Conservation (phyloP, 352 stramenopile species). For the Globisporangium nagaii region DNA sequence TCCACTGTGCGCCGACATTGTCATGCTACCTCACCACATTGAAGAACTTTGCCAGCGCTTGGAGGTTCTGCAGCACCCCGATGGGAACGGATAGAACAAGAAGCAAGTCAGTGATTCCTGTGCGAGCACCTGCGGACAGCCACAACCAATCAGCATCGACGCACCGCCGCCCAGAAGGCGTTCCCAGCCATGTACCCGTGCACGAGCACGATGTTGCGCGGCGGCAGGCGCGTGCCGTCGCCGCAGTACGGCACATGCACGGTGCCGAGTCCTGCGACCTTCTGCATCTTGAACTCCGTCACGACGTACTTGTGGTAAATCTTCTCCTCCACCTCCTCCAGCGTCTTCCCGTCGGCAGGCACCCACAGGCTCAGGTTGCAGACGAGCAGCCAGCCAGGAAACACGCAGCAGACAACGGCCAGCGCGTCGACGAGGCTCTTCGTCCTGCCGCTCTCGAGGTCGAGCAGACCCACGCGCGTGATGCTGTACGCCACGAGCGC, state of each 20-base stretch:
- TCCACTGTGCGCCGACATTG: no score
- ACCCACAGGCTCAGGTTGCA: constrained; percentile 53
- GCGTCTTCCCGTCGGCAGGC: constrained; percentile 34
- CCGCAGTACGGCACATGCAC: constrained; percentile 76
- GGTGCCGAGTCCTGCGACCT: constrained; percentile 61
- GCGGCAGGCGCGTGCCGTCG: constrained; percentile 38
- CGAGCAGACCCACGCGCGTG: constrained; percentile 29
- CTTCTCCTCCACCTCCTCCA: constrained; percentile 54
- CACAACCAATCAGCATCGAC: not conserved
- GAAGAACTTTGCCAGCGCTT: constrained; percentile 71
- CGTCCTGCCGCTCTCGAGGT: constrained; percentile 25
- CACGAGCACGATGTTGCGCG: constrained; percentile 60
- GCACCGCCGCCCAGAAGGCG: constrained; percentile 65
- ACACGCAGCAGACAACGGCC: constrained; percentile 33
- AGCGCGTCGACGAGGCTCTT: constrained; percentile 32
- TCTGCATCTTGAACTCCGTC: constrained; percentile 44
- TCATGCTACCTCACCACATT: no score
- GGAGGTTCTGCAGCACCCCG: constrained; percentile 38
- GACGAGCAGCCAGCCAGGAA: constrained; percentile 43
- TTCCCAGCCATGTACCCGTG: constrained; percentile 79
- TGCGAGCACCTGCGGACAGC: no score
- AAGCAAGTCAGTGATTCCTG: not conserved
- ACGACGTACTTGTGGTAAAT: constrained; percentile 68
- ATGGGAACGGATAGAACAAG: constrained; percentile 2
- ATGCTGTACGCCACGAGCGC: constrained; percentile 43